A percentile compares a stretch with the other conserved stretches of the same genome.
These are phyloP conservation scores for Globisporangium recalcitrans DNA, from an alignment of 352 stramenopile genomes.

Conservation along the genomic window DNA sequence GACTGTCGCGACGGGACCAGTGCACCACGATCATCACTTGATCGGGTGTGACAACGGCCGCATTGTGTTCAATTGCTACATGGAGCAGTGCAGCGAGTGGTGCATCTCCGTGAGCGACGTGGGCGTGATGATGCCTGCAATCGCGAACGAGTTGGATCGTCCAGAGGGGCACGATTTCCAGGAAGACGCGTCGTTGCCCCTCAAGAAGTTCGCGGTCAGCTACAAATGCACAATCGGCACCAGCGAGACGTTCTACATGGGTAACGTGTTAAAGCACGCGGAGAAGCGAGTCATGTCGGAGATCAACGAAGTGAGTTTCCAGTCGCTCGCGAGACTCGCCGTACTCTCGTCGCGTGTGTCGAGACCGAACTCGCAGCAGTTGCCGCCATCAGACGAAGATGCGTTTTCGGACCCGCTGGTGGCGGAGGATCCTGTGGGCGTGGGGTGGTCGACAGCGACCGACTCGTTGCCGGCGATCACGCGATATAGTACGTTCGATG, in stretches of 20 bases:
- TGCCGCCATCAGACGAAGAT: slow-evolving; percentile 46
- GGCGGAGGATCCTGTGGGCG: slow-evolving; percentile 70
- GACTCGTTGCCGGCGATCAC: slow-evolving; percentile 81
- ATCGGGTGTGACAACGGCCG: slow-evolving; percentile 82
- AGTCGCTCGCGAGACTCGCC: slow-evolving; percentile 74
- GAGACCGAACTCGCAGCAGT: slow-evolving; percentile 53
- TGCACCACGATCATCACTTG: slow-evolving; percentile 86
- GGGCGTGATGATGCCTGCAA: slow-evolving; percentile 85
- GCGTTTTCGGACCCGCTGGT: slow-evolving; percentile 41
- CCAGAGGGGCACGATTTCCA: slow-evolving; percentile 88
- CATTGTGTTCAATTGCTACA: slow-evolving; percentile 90
- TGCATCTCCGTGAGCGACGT: slow-evolving; percentile 87
- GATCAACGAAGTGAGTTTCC: slow-evolving; percentile 85
- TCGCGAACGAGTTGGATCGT: slow-evolving; percentile 84
- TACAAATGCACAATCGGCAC: slow-evolving; percentile 90
- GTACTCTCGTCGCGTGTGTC: slow-evolving; percentile 81
- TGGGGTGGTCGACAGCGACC: slow-evolving; percentile 58
- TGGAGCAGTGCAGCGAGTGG: slow-evolving; percentile 89
- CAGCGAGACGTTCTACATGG: slow-evolving; percentile 84
- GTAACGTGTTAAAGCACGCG: slow-evolving; percentile 77
- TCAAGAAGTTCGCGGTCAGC: slow-evolving; percentile 87
- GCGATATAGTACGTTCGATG: slow-evolving; percentile 86
- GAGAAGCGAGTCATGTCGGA: slow-evolving; percentile 71
- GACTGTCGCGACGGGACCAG: slow-evolving; percentile 77
- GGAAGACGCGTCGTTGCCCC: slow-evolving; percentile 79